Evolutionary conservation across 768 basidiomycete genomes (phyloP).

Genomic region (Tephrocybe sp.): DNA sequence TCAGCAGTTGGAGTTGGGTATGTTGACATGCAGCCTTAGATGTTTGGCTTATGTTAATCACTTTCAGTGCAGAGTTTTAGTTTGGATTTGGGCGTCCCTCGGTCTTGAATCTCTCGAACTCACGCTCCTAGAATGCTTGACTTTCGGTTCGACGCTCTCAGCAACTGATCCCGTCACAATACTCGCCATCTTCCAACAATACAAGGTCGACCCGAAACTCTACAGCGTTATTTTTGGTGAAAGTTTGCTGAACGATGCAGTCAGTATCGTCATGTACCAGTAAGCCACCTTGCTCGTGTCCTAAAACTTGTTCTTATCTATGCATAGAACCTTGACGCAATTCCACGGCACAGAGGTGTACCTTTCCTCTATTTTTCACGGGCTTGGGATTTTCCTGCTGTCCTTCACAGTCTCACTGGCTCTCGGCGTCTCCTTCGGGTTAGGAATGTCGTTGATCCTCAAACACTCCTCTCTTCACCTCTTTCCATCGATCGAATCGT

Average conservation of each 20-base stretch:
- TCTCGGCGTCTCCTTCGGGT: constrained; percentile 88
- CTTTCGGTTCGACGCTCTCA: constrained; percentile 94
- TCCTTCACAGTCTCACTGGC: constrained; percentile 95
- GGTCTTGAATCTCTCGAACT: constrained; percentile 89
- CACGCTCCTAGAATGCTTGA: constrained; percentile 88
- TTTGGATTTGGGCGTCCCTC: constrained; percentile 92
- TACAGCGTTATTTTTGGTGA: constrained; percentile 98
- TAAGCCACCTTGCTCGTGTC: constrained; percentile 45
- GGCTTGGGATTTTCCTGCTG: constrained; percentile 95
- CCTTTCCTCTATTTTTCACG: constrained; percentile 88
- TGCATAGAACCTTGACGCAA: constrained; percentile 77
- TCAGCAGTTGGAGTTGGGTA: constrained; percentile 96
- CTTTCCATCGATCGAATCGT: constrained; percentile 96
- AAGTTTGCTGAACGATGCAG: constrained; percentile 95
- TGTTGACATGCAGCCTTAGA: constrained; percentile 34
- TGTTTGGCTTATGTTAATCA: constrained; percentile 37
- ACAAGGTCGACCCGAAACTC: constrained; percentile 97
- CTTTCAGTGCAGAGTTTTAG: constrained; percentile 73
- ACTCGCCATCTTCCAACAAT: constrained; percentile 96
- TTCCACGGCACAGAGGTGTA: constrained; percentile 91
- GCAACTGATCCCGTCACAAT: constrained; percentile 99
- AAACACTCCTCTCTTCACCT: constrained; percentile 88
- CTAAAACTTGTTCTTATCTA: not conserved
- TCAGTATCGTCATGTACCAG: constrained; percentile 99
- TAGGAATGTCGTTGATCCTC: constrained; percentile 87